Base-by-base conservation (phyloP, 1,139 yeast genomes). In the Yamadazyma buinensis region DNA sequence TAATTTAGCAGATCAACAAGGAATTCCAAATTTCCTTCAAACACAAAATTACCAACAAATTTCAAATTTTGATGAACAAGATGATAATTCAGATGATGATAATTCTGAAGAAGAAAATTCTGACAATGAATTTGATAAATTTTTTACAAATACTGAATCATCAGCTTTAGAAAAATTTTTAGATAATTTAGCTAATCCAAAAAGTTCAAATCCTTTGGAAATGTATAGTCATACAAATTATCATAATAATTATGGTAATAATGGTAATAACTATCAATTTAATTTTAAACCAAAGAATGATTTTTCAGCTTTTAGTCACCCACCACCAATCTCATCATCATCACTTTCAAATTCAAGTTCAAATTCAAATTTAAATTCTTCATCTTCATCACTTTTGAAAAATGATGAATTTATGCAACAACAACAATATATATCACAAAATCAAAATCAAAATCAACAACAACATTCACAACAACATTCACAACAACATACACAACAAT, bases 121-220 rank as follows among this genome's bases (percentile, higher is more conserved):
- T 5, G 56, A 51, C 9, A 67, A 61, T 30, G 70, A 64, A 5
- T 58, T 62, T 43, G 75, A 68, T 46, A 65, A 66, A 44, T 69
- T 69, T 42, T 69, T 69, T 47, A 61, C 72, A 32, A 57, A 60
- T 41, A 67, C 70, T 9, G 75, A 69, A 47, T 60, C 71, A 13
- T 59, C 62, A 43, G 74, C 74, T 9, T 57, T 69, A 46, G 74
- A 68, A 39, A 57, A 51, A 44, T 69, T 69, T 41, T 58, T 69
- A 51, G 75, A 69, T 44, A 64, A 61, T 41, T 59, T 69, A 49
- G 70, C 73, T 17, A 57, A 55, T 38, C 65, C 67, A 5, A 41
- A 49, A 6, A 39, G 38, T 13, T 23, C 41, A 15, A 51, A 57
- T 40, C 69, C 70, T 3, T 51, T 62, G 34, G 66, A 62, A 33